Percentiles rank a stretch among this genome's conserved stretches.
Conservation (phyloP, 129 eudicot genomes). For the Flaveria robusta region DNA sequence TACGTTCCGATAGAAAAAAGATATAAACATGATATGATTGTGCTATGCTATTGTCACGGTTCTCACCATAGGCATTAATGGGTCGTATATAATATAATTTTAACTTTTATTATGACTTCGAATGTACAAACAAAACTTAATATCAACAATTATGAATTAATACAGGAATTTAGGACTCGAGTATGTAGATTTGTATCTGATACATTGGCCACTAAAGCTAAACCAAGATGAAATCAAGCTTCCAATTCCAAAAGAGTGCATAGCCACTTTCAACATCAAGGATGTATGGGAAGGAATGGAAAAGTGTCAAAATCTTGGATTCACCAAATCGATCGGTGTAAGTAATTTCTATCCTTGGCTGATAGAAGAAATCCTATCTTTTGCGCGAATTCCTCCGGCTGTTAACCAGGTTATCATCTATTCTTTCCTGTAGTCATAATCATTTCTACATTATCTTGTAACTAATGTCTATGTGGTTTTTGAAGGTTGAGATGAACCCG, state of each 20-base stretch:
- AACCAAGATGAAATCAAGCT: constrained; percentile 22
- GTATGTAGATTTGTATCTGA: constrained; percentile 54
- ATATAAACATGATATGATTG: too few species aligned
- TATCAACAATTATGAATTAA: too few species aligned
- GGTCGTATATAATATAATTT: too few species aligned
- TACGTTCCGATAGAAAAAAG: too few species aligned
- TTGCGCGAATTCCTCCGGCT: constrained; percentile 58
- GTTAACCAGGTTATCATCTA: constrained; percentile 47
- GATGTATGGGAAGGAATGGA: constrained; percentile 68
- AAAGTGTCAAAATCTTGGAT: constrained; percentile 49
- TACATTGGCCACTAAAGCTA: constrained; percentile 48
- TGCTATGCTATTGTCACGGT: too few species aligned
- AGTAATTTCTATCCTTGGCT: constrained; percentile 51
- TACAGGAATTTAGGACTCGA: constrained; percentile 35
- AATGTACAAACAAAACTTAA: too few species aligned
- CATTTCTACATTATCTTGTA: not conserved
- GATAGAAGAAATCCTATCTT: constrained; percentile 44
- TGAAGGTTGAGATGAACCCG: constrained; percentile 73
- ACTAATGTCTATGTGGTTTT: not conserved
- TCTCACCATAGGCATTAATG: too few species aligned
- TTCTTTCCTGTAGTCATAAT: not conserved
- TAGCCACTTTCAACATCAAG: constrained; percentile 42
- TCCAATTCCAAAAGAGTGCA: constrained; percentile 41
- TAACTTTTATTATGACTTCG: too few species aligned
- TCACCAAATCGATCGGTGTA: constrained; percentile 55